A percentile compares a stretch with the other conserved stretches of the same genome.
These are phyloP conservation scores for Gleditsia sinensis DNA, from an alignment of 306 rosid species.

Conservation along the genomic window DNA sequence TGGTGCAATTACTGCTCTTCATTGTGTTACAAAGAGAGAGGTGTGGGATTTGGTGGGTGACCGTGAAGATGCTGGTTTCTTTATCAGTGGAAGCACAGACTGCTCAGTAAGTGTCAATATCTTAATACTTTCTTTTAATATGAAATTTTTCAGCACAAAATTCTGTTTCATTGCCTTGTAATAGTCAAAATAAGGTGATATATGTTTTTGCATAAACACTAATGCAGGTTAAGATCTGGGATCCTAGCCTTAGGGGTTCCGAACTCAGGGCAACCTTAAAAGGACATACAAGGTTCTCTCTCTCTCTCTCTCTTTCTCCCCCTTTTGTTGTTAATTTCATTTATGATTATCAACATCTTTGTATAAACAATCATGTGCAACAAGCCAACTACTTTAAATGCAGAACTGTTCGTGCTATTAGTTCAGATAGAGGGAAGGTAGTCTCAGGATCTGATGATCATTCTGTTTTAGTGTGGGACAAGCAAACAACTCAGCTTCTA, in stretches of 20 bases:
- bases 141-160: constrained; percentile 24
- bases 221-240: constrained; percentile 96
- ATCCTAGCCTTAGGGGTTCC: constrained; percentile 96
- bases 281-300: constrained; percentile 83
- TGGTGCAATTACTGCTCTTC: constrained; percentile 93
- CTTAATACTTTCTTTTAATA: constrained; percentile 12
- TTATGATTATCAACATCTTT: constrained; percentile 25
- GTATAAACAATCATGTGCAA: constrained; percentile 14
- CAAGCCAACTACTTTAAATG: constrained; percentile 35
- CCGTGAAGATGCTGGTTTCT: constrained; percentile 99
- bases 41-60: constrained; percentile 99
- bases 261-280: constrained; percentile 95
- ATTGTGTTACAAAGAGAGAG: constrained; percentile 96
- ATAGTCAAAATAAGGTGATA: constrained; percentile 17
- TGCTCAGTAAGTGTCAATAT: constrained; percentile 67
- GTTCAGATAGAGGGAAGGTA: constrained; percentile 90
- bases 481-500: constrained; percentile 94
- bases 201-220: constrained; percentile 33
- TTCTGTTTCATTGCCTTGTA: constrained; percentile 21
- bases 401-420: constrained; percentile 92
- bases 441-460: constrained; percentile 98
- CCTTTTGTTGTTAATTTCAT: neutral
- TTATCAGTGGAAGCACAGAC: constrained; percentile 97
- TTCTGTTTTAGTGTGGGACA: constrained; percentile 92
- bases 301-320: constrained; percentile 9